These are phyloP conservation scores for Eimeria tenella DNA, from an alignment of 169 alveolate genomes.

Conservation along the genomic window DNA sequence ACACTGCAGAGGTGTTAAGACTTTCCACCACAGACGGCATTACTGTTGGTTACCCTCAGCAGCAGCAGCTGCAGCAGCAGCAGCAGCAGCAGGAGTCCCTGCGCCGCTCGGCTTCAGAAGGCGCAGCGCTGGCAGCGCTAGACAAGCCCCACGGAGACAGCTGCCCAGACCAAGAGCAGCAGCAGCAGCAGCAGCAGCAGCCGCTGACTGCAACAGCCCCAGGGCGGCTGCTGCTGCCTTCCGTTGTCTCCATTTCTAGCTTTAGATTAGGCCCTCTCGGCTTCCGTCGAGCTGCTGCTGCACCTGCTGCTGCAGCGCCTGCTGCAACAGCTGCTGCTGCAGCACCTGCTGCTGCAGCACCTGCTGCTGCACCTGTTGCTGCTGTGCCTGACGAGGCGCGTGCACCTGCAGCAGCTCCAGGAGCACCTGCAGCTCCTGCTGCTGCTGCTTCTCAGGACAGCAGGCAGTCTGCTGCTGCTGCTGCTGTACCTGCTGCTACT, in stretches of 20 bases:
- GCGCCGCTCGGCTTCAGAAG: conserved; percentile 71
- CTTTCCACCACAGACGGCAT: conserved; percentile 18
- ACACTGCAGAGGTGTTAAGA: not conserved
- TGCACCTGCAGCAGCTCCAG: too few species aligned
- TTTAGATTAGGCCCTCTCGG: conserved; percentile 55
- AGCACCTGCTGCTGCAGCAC: not conserved
- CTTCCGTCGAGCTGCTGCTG: conserved; percentile 12
- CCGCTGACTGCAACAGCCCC: conserved; percentile 57
- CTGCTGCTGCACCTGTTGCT: too few species aligned
- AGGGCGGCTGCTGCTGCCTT: conserved; percentile 66
- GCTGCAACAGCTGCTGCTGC: not conserved
- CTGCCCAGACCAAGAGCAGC: not conserved
- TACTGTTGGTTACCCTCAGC: too few species aligned
- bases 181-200: conserved; percentile 42
- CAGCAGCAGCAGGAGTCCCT: conserved; percentile 27
- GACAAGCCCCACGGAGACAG: conserved; percentile 10
- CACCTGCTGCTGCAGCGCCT: conserved; percentile 19
- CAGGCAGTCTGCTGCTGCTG: conserved; percentile 6
- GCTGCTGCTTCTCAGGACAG: conserved; percentile 23
- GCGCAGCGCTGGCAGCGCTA: conserved; percentile 50
- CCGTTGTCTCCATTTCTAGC: conserved; percentile 57
- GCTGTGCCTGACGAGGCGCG: too few species aligned
- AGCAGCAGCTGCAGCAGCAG: conserved; percentile 17
- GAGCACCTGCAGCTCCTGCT: not conserved
- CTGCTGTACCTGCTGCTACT: not conserved